These are phyloP conservation scores for Coniosporium tulheliwenetii DNA, from an alignment of 2,329 filamentous ascomycete genomes.

Conservation along the genomic window DNA sequence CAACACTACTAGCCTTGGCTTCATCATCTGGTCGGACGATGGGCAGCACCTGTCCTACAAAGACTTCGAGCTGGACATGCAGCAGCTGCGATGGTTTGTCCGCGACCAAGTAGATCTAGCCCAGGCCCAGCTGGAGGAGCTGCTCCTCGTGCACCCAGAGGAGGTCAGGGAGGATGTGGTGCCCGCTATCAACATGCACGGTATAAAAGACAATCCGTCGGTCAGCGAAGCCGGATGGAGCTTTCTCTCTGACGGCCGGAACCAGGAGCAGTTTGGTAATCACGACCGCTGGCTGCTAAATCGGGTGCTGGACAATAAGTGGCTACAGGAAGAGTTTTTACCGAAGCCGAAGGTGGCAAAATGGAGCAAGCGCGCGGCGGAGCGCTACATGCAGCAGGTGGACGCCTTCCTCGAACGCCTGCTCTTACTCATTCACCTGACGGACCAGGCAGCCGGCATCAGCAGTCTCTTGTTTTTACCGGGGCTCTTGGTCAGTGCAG, in stretches of 20 bases:
- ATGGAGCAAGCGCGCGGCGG: background rate
- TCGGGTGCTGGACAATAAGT: background rate
- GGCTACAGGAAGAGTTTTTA: background rate
- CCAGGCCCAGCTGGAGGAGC: background rate
- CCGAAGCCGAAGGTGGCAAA: background rate
- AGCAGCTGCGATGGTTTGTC: background rate
- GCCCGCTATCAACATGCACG: background rate
- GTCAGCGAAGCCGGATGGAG: background rate
- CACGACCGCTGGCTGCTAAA: background rate
- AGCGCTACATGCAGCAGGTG: background rate
- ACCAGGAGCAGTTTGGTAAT: background rate
- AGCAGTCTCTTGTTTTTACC: no score
- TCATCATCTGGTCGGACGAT: background rate
- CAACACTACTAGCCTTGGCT: background rate
- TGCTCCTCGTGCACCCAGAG: background rate
- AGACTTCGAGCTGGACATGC: background rate
- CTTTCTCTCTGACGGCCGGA: background rate
- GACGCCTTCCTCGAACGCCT: conserved; percentile 4
- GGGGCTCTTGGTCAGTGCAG: no score
- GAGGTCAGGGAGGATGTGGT: background rate
- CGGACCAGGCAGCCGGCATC: conserved; percentile 5
- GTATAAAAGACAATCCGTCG: background rate
- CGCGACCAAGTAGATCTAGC: background rate
- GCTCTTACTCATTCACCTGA: conserved; percentile 7
- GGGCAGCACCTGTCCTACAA: background rate